Base-by-base conservation (phyloP, 345 rosid species). In the Salix dunnii region DNA sequence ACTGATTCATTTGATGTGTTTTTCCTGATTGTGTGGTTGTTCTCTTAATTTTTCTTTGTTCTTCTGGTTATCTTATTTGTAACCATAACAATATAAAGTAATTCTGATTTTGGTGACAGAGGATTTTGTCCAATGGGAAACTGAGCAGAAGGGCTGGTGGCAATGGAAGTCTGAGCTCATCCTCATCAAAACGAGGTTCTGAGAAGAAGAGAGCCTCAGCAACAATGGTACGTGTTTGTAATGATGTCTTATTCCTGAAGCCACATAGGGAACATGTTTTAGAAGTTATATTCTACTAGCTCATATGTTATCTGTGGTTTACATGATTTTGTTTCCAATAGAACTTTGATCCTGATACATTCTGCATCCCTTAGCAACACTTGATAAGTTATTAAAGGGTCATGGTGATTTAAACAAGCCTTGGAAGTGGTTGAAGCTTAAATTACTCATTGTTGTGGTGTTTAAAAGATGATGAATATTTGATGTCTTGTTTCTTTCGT, bases 181-280 rank as follows among this genome's bases (percentile, higher is more conserved):
- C 75, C 33, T 74, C 85, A 43, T 83, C 86, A 12, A 90, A 90
- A 82, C 84, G 89, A 67, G 86, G 82, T 74, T 86, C 88, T 82
- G 92, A 87, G 53, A 91, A 84, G 86, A 89, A 85, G 80, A 79
- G 83, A 71, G 79, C 28, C 75, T 86, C 91, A 31, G 83, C 88
- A 60, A 80, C 78, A 68, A 87, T 86, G 91, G 90, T 88, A 84
- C 55, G 53, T 46, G 20, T n/a, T 62, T 35, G 28, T 12, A 40
- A 76, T 49, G 10, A 14, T 36, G 10, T 42, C 33, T 8, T 23
- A 64, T 68, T 55, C 51, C 27, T 55, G 28, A 73, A 28, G 36
- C 23, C 53, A 73, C 21, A 17, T 31, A 25, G 68, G 16, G 53
- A 28, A 16, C 36, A 51, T 62, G 30, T n/a, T 63, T 25, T 6